Evolutionary conservation across 108 stramenopile species (phyloP).

Genomic region (Aurantiochytrium sp.): DNA sequence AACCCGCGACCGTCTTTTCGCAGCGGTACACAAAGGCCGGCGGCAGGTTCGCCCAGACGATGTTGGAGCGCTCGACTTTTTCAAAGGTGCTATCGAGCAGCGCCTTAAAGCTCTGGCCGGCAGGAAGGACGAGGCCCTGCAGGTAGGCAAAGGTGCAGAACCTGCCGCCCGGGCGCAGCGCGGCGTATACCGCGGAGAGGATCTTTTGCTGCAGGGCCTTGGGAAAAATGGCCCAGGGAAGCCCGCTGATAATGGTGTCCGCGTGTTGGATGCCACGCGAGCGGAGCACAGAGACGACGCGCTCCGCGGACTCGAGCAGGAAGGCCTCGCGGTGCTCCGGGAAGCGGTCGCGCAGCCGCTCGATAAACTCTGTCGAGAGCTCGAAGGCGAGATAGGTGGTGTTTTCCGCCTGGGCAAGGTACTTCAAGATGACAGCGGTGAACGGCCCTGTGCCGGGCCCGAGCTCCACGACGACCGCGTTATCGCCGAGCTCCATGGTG

Average conservation of each 20-base stretch:
- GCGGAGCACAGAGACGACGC: not conserved
- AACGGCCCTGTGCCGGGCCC: conserved; percentile 17
- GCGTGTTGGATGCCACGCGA: not conserved
- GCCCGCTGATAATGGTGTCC: not conserved
- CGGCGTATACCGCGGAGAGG: not conserved
- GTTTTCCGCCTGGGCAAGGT: not conserved
- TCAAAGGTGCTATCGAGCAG: conserved; percentile 1
- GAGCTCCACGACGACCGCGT: not conserved
- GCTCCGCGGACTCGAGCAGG: not conserved
- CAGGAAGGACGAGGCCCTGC: conserved; percentile 3
- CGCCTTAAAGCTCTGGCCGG: not conserved
- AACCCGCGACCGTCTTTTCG: too few species aligned
- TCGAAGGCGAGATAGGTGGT: conserved; percentile 12
- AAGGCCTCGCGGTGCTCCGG: not conserved
- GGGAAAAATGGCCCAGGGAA: conserved; percentile 22
- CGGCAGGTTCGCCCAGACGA: conserved; percentile 1
- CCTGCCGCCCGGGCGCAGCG: not conserved
- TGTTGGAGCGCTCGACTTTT: conserved; percentile 12
- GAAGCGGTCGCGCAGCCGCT: not conserved
- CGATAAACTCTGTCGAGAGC: not conserved
- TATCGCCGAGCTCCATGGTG: conserved; percentile 8
- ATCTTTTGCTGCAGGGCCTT: not conserved
- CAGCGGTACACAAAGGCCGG: conserved; percentile 25
- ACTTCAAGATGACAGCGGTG: not conserved
- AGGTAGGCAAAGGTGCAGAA: conserved; percentile 30